Evolutionary conservation across 1,284 basidiomycete genomes (phyloP).

Genomic region (Volvariella volvacea): DNA sequence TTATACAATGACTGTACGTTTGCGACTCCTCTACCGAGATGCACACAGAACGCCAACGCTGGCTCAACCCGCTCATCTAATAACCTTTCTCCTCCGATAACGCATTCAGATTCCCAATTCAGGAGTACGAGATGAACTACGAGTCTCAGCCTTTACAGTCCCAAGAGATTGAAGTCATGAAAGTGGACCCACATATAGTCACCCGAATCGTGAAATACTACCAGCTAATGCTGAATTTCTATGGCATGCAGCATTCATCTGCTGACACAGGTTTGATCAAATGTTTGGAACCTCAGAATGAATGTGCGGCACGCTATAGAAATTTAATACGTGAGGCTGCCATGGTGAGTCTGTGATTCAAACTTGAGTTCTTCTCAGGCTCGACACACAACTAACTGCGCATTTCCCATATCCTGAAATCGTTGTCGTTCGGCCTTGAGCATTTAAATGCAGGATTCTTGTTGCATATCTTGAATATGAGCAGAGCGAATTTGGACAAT

Average conservation of each 20-base stretch:
- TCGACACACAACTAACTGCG: constrained; percentile 72
- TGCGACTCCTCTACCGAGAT: too few species aligned
- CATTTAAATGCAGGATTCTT: constrained; percentile 60
- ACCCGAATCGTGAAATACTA: constrained; percentile 55
- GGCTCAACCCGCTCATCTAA: neutral
- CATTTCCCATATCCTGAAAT: constrained; percentile 73
- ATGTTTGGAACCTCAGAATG: constrained; percentile 35
- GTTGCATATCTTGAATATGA: constrained; percentile 63
- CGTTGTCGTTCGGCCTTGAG: constrained; percentile 60
- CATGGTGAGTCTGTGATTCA: constrained; percentile 10
- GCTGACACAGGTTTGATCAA: constrained; percentile 50
- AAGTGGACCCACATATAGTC: constrained; percentile 39
- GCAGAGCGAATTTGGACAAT: constrained; percentile 52
- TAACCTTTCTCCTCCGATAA: constrained; percentile 9
- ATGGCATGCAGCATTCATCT: constrained; percentile 59
- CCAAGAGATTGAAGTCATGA: constrained; percentile 62
- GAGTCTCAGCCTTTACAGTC: constrained; percentile 57
- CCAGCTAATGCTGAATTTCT: constrained; percentile 68
- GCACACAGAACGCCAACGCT: too few species aligned
- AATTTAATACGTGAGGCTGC: constrained; percentile 58
- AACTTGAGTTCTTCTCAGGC: constrained; percentile 26
- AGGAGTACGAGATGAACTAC: constrained; percentile 64
- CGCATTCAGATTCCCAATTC: constrained; percentile 53
- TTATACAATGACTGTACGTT: constrained; percentile 69
- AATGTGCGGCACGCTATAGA: constrained; percentile 44